Conservation (phyloP, 345 rosid genomes). For the Salix dunnii region DNA sequence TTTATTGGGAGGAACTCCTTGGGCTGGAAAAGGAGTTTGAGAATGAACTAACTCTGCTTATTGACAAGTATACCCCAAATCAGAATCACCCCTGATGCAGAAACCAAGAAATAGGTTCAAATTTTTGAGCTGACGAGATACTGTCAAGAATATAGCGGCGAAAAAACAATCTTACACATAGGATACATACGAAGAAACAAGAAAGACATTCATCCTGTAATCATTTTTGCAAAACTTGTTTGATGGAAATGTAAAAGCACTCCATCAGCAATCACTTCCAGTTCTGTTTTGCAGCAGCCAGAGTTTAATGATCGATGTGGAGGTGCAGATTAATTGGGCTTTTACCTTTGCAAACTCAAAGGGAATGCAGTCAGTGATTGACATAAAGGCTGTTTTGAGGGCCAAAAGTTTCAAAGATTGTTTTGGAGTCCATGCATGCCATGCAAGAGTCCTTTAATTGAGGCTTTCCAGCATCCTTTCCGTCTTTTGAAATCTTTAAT, state of each 20-base stretch:
- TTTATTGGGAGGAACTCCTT: conserved; percentile 8
- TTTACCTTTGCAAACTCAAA: neutral
- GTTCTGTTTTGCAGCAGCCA: too few species aligned
- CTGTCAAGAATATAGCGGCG: neutral
- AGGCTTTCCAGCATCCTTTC: neutral
- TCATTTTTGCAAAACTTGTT: too few species aligned
- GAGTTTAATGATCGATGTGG: neutral
- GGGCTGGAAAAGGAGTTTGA: conserved; percentile 10
- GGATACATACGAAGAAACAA: neutral
- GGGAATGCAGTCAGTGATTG: too few species aligned
- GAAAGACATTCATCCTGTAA: neutral
- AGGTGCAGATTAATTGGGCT: neutral
- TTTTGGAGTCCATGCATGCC: neutral
- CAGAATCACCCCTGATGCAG: neutral
- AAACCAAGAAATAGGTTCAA: neutral
- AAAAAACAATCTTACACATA: neutral
- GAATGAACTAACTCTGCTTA: conserved; percentile 1
- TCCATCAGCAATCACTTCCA: too few species aligned
- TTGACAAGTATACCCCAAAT: conserved; percentile 5
- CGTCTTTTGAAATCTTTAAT: too few species aligned
- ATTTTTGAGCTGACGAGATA: neutral
- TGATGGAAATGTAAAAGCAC: too few species aligned
- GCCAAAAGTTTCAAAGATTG: too few species aligned
- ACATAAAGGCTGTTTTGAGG: too few species aligned
- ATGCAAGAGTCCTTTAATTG: neutral